Evolutionary conservation across 352 stramenopile species (phyloP).

Genomic region (Phytophthora pinifolia): DNA sequence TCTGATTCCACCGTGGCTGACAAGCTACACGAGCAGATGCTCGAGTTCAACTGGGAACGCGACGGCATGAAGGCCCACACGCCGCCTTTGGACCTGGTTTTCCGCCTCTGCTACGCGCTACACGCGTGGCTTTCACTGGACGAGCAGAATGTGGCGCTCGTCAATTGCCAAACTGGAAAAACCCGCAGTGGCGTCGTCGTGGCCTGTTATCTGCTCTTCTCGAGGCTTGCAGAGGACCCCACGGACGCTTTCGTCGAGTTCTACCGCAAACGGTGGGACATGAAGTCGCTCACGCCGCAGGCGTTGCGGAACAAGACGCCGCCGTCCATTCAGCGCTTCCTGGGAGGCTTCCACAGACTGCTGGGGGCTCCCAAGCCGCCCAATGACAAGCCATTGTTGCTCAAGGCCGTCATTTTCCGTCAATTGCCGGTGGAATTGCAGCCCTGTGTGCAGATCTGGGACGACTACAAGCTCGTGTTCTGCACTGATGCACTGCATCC

Average conservation of each 20-base stretch:
- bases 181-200: slow-evolving; percentile 92
- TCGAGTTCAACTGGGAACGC: slow-evolving; percentile 84
- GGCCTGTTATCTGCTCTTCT: slow-evolving; percentile 93
- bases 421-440: slow-evolving; percentile 70
- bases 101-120: slow-evolving; percentile 93
- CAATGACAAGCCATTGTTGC: slow-evolving; percentile 65
- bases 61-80: slow-evolving; percentile 85
- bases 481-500: slow-evolving; percentile 44
- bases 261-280: slow-evolving; percentile 81
- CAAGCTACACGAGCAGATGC: slow-evolving; percentile 74
- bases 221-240: slow-evolving; percentile 60
- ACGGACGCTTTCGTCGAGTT: slow-evolving; percentile 92
- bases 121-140: slow-evolving; percentile 91
- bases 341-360: slow-evolving; percentile 64
- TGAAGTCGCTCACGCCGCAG: slow-evolving; percentile 64
- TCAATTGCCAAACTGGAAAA: slow-evolving; percentile 93
- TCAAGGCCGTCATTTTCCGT: slow-evolving; percentile 80
- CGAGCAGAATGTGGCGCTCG: slow-evolving; percentile 72
- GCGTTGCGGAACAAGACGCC: slow-evolving; percentile 68
- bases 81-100: slow-evolving; percentile 78
- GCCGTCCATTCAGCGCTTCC: slow-evolving; percentile 73
- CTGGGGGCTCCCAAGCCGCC: slow-evolving; percentile 50
- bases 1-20: slow-evolving; percentile 33
- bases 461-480: slow-evolving; percentile 74
- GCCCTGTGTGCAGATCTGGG: slow-evolving; percentile 85